Conservation (phyloP, 2,329 filamentous ascomycete species). For the Penicillium brevicompactum region DNA sequence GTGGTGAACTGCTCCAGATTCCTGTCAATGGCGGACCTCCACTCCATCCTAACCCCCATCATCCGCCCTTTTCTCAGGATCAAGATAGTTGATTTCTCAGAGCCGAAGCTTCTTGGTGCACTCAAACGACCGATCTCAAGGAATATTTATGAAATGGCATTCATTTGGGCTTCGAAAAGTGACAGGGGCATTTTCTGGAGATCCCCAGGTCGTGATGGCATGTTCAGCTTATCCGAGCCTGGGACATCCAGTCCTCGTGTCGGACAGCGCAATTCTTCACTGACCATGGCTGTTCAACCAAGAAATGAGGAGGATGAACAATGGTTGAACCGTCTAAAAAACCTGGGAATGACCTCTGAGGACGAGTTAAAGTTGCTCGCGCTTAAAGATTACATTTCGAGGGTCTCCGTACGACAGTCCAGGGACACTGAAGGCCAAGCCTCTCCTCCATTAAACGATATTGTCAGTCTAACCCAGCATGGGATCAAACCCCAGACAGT, state of each 20-base stretch:
- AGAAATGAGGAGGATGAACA: conserved; percentile 93
- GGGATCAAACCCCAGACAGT: conserved; percentile 84
- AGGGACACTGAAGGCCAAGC: conserved; percentile 47
- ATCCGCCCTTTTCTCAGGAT: conserved; percentile 81
- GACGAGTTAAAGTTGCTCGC: conserved; percentile 89
- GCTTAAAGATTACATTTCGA: conserved; percentile 88
- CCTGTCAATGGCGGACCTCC: conserved; percentile 75
- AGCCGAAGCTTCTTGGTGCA: conserved; percentile 74
- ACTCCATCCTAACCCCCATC: conserved; percentile 80
- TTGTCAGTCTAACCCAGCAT: conserved; percentile 74
- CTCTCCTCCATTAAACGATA: conserved; percentile 61
- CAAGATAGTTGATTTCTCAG: conserved; percentile 67
- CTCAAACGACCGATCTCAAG: conserved; percentile 80
- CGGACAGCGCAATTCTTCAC: conserved; percentile 47
- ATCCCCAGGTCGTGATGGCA: conserved; percentile 67
- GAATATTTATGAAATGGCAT: conserved; percentile 78
- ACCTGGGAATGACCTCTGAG: conserved; percentile 76
- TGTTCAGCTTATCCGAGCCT: conserved; percentile 66
- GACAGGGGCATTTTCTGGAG: conserved; percentile 90
- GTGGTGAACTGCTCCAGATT: conserved; percentile 75
- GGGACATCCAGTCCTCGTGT: conserved; percentile 59
- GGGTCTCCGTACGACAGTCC: conserved; percentile 71
- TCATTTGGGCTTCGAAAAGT: conserved; percentile 80
- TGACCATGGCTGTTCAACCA: conserved; percentile 61
- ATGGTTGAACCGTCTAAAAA: conserved; percentile 83